These are phyloP conservation scores for Phytophthora fragariaefolia DNA, from an alignment of 352 stramenopile species.

Conservation along the genomic window DNA sequence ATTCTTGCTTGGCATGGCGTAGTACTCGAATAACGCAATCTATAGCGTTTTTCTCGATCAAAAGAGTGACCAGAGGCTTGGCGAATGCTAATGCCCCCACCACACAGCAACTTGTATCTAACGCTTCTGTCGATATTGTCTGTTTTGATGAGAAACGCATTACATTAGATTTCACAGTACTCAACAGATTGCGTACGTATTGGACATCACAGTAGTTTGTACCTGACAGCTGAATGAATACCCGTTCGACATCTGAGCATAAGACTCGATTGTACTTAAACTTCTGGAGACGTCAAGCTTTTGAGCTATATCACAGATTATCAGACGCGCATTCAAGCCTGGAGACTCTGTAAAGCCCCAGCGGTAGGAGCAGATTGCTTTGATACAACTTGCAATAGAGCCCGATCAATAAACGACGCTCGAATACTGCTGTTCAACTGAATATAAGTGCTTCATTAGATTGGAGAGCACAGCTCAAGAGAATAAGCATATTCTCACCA, in stretches of 20 bases:
- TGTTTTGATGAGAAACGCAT: constrained; percentile 8
- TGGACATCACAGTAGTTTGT: neutral
- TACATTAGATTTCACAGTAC: neutral
- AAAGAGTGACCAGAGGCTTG: constrained; percentile 7
- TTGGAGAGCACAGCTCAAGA: no score
- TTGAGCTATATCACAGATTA: constrained; percentile 32
- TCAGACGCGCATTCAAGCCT: constrained; percentile 20
- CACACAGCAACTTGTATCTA: constrained; percentile 47
- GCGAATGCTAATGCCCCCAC: constrained; percentile 37
- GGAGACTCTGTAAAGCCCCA: constrained; percentile 15
- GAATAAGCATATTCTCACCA: constrained; percentile 26
- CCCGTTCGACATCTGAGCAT: constrained; percentile 16
- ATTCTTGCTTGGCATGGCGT: constrained; percentile 34
- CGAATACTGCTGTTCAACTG: constrained; percentile 30
- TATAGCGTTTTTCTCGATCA: constrained; percentile 28
- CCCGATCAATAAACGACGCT: constrained; percentile 30
- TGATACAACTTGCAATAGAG: constrained; percentile 33
- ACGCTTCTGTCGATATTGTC: constrained; percentile 42
- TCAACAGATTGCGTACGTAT: no score
- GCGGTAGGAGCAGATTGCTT: constrained; percentile 26
- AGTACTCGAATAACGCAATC: constrained; percentile 32
- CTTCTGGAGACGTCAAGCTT: constrained; percentile 37
- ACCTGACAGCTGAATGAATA: constrained; percentile 25
- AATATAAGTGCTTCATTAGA: no score
- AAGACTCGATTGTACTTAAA: constrained; percentile 29